Base-by-base conservation (phyloP, 2,329 filamentous ascomycete genomes). In the Fusarium acutatum region DNA sequence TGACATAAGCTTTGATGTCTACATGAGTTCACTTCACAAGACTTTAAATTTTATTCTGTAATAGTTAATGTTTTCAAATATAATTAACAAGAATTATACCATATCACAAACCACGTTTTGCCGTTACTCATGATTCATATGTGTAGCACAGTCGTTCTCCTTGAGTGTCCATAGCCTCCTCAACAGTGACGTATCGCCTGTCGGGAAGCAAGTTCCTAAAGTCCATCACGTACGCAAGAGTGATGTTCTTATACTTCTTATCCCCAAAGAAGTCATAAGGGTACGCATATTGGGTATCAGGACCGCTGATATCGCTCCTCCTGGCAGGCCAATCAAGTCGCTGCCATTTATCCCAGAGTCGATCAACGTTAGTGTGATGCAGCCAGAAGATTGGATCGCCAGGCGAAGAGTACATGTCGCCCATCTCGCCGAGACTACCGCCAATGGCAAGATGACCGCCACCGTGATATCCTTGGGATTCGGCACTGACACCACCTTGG, bases 71-170 rank as follows among this genome's bases (percentile, higher is more conserved):
- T 56, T 32, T 56, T 32, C 2, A 17, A 40, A 54, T n/a, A 30
- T 40, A 40, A 40, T 53, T 15, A 13, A 35, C 13, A 26, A 35
- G 30, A 22, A 35, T 35, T 15, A 15, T 12, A 35, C 1, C 3
- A 34, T 12, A 4, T 9, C 2, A 0, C 0, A 0, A 8, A 2
- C 6, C 10, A 3, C 7, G 0, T 3, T 12, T 22, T 13, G 3
- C 4, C 24, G 13, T 12, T 9, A 15, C 6, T 43, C 22, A 44
- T 20, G 41, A 44, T 7, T 44, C 24, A 24, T 56, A 56, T 1
- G 17, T 43, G 2, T 56, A 56, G 7, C 28, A 24, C 3, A 56
- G 17, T 1, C 35, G 14, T 0, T 28, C 24, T 30, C 3, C 24
- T 1, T 20, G 22, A 1, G 52, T 56, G 5, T 43, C 52, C 52